Evolutionary conservation across 805 yeast genomes (phyloP).

Genomic region (Grigorovia transvaalensis): DNA sequence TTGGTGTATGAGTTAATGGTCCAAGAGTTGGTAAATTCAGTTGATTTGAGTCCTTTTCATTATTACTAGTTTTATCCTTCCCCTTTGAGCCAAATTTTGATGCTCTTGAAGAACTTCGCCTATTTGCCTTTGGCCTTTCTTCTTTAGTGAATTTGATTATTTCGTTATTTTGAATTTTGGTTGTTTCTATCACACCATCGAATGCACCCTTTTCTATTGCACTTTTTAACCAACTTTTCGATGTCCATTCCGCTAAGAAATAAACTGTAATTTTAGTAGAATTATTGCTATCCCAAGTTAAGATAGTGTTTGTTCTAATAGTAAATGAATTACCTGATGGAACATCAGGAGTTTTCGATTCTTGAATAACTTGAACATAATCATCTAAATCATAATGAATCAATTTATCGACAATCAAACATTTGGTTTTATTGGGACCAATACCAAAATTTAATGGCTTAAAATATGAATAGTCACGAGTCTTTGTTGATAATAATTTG

Average conservation of each 20-base stretch:
- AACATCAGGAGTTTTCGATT: constrained; percentile 69
- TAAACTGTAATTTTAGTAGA: constrained; percentile 43
- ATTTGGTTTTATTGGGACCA: constrained; percentile 68
- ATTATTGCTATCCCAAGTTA: constrained; percentile 57
- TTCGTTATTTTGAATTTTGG: constrained; percentile 38
- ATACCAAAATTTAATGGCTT: constrained; percentile 59
- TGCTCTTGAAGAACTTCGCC: constrained; percentile 1
- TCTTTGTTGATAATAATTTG: constrained; percentile 26
- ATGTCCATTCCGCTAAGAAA: constrained; percentile 58
- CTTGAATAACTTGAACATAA: constrained; percentile 41
- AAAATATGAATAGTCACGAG: constrained; percentile 44
- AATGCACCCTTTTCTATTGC: constrained; percentile 68
- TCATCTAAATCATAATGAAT: constrained; percentile 41
- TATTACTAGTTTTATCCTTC: constrained; percentile 6
- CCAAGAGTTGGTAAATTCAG: constrained; percentile 26
- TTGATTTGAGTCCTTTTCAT: constrained; percentile 10
- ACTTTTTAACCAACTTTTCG: constrained; percentile 67
- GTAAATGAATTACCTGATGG: constrained; percentile 66
- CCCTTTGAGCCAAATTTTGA: constrained; percentile 4
- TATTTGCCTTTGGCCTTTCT: constrained; percentile 1
- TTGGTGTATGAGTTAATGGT: constrained; percentile 37
- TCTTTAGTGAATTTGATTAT: constrained; percentile 29
- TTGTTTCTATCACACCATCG: constrained; percentile 58
- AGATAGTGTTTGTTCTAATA: constrained; percentile 45
- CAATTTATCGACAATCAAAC: constrained; percentile 51